Base-by-base conservation (phyloP, 768 basidiomycete genomes). In the Pholiota conissans region DNA sequence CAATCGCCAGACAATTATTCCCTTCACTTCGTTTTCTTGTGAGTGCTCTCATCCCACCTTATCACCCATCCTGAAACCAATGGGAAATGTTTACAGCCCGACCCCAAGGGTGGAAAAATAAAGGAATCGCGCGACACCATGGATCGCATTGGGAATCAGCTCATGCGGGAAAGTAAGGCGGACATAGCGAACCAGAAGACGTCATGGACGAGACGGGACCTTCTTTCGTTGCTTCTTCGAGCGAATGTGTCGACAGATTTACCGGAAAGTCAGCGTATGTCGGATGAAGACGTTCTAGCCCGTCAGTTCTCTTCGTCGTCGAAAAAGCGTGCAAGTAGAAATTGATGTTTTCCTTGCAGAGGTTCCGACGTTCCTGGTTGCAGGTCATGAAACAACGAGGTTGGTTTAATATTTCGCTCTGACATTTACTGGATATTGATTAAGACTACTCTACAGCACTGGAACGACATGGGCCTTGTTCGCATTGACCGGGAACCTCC, bases 231-330 rank as follows among this genome's bases (percentile, higher is more conserved):
- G 26, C 73, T 90, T 3, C 73, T 89, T 40, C 77, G 77, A 57
- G 87, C 87, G 3, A 90, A 90, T 65, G 79, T 85, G 72, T 79
- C 84, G 0, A 80, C 78, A 0, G 84, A 90, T 64, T 61, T 86
- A 3, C 79, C 81, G 0, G 79, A 80, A 5, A 72, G 62, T 45
- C 85, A 87, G 65, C 73, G 73, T 34, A 71, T 90, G 71, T 78
- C 78, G 0, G 88, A 90, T 55, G 77, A 77, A 27, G 88, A 90
- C 58, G 84, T 90, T 14, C 57, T 87, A 2, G 71, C 77, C 55
- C 79, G 79, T 87, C 61, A 57, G 83, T 64, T 11, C 37, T 51
- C 28, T 20, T 34, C 45, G 13, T 45, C 2, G 16, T 32, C 16
- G 22, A 18, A 3, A 14, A 18, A 9, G 1, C n/a, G 24, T 24